These are phyloP conservation scores for Dryas drummondii DNA, from an alignment of 306 rosid genomes.

Conservation along the genomic window DNA sequence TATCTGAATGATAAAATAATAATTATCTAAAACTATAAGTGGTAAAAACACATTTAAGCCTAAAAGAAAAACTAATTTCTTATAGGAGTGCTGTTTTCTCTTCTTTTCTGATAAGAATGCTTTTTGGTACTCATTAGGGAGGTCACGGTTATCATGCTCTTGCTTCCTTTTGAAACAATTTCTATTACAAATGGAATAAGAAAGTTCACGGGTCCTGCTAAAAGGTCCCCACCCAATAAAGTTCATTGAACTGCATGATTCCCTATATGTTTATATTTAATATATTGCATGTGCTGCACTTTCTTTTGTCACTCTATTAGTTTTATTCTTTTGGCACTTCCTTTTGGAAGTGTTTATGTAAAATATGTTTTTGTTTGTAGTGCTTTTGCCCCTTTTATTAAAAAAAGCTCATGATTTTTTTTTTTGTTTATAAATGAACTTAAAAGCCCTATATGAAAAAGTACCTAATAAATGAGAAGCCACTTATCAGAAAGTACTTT, in stretches of 20 bases:
- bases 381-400: no score
- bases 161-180: not conserved
- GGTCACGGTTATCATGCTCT: conserved; percentile 9
- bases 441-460: no score
- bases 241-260: not conserved
- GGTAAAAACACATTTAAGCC: no score
- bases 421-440: no score
- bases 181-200: not conserved
- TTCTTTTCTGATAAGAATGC: not conserved
- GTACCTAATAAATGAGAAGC: no score
- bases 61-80: no score
- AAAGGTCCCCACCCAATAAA: conserved; percentile 5
- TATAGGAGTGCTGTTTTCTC: no score
- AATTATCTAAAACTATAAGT: no score
- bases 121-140: conserved; percentile 9
- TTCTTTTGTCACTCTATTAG: not conserved
- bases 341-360: not conserved
- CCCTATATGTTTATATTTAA: not conserved
- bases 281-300: not conserved
- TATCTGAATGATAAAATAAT: no score
- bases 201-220: conserved; percentile 15
- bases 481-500: no score
- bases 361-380: no score
- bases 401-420: no score
- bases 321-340: not conserved